Conservation (phyloP, 2,329 filamentous ascomycete genomes). For the Keithomyces neogunnii region DNA sequence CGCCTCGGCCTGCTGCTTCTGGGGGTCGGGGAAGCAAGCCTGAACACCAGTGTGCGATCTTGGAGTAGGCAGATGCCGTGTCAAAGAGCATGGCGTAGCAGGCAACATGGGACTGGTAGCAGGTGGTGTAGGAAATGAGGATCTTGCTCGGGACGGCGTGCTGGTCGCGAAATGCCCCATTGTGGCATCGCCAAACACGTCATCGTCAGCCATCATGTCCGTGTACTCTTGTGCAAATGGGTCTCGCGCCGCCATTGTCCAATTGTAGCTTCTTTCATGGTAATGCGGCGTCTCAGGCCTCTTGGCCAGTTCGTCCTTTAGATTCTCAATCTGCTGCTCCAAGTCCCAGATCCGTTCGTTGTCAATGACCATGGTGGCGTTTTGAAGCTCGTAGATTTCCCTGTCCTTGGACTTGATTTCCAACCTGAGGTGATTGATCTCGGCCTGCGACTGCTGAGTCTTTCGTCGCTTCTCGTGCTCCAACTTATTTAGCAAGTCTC, state of each 20-base stretch:
- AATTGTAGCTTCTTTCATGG: conserved; percentile 29
- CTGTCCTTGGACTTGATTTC: conserved; percentile 42
- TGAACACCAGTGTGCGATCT: conserved; percentile 30
- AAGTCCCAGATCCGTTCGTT: conserved; percentile 35
- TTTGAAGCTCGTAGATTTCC: conserved; percentile 44
- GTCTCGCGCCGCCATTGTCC: conserved; percentile 42
- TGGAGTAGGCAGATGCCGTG: conserved; percentile 1
- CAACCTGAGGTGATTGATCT: conserved; percentile 39
- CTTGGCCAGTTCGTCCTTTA: conserved; percentile 24
- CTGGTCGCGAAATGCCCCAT: conserved; percentile 42
- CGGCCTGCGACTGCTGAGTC: conserved; percentile 29
- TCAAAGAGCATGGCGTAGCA: conserved; percentile 29
- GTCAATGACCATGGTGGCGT: conserved; percentile 41
- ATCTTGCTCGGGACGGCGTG: conserved; percentile 36
- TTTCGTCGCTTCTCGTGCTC: conserved; percentile 35
- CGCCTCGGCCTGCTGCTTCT: conserved; percentile 33
- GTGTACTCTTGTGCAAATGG: conserved; percentile 36
- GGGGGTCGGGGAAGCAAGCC: conserved; percentile 30
- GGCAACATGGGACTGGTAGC: conserved; percentile 39
- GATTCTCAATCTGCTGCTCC: conserved; percentile 28
- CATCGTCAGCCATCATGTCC: conserved; percentile 27
- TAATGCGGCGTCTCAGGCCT: conserved; percentile 8
- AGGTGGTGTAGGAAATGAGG: conserved; percentile 48
- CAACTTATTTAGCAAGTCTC: conserved; percentile 49
- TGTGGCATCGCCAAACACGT: conserved; percentile 40